These are phyloP conservation scores for Maudiozyma serrabonitensis DNA, from an alignment of 805 yeast genomes.

Conservation along the genomic window DNA sequence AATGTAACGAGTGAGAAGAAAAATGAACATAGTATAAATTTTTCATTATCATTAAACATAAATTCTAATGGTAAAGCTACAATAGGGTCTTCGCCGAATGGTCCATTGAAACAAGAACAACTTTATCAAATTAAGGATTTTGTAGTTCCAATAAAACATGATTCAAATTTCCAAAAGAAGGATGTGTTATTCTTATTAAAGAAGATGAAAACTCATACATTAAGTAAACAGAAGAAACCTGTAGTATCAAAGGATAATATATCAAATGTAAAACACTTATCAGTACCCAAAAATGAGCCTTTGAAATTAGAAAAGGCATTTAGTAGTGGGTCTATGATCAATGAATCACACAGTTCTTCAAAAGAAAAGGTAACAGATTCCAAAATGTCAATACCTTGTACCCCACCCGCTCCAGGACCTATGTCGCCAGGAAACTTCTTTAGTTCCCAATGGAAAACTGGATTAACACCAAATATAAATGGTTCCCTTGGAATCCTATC, in stretches of 20 bases:
- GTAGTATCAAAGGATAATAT: neutral
- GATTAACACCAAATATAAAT: neutral
- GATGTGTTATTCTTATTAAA: conserved; percentile 18
- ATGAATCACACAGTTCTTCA: neutral
- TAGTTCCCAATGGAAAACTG: neutral
- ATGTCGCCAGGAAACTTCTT: conserved; percentile 1
- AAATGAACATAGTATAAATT: neutral
- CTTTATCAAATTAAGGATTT: neutral
- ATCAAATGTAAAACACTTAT: neutral
- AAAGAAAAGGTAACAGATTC: neutral
- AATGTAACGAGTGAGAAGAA: neutral
- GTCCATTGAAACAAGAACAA: neutral
- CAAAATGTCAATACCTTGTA: neutral
- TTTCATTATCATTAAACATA: conserved; percentile 21
- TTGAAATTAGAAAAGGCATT: conserved; percentile 1
- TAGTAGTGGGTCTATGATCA: neutral
- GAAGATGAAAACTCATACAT: conserved; percentile 16
- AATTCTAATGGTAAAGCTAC: conserved; percentile 27
- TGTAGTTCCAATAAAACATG: neutral
- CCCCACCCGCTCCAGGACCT: conserved; percentile 1
- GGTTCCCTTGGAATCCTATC: neutral
- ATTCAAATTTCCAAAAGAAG: conserved; percentile 12
- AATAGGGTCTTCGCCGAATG: conserved; percentile 9
- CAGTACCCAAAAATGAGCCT: neutral
- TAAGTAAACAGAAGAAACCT: neutral